phyloP scores from a whole-genome alignment of 1,284 basidiomycete genomes.

The Rhodotorula sp. region DNA sequence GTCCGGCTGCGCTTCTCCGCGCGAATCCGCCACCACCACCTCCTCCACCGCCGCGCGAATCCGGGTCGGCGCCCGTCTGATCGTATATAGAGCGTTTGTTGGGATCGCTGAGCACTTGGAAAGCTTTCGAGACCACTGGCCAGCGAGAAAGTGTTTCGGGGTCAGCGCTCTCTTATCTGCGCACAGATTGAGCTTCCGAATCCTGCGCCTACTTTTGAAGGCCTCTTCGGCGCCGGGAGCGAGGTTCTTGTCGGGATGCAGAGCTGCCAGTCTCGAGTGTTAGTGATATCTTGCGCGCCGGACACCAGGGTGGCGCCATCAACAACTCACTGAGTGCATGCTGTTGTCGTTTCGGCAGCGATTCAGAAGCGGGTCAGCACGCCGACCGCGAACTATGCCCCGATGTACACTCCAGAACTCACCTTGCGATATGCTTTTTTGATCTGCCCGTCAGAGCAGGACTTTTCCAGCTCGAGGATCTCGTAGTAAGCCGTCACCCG shows the following conservation, averaged over 20 bases:
- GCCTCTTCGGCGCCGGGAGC: slow-evolving; percentile 98
- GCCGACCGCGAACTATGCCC: not conserved
- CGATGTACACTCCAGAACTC: slow-evolving; percentile 35
- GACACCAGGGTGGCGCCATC: too few relatives aligned
- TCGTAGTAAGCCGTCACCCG: slow-evolving; percentile 91
- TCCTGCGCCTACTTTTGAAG: slow-evolving; percentile 79
- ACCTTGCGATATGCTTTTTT: slow-evolving; percentile 99
- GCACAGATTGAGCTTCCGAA: slow-evolving; percentile 5
- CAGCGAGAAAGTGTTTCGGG: not conserved
- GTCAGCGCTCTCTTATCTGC: not conserved
- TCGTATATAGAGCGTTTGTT: slow-evolving; percentile 91
- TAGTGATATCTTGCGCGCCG: not conserved
- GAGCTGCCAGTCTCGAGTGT: slow-evolving; percentile 11
- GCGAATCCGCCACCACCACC: slow-evolving; percentile 44
- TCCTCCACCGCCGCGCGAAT: slow-evolving; percentile 61
- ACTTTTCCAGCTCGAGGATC: slow-evolving; percentile 79
- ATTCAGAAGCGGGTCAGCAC: not conserved
- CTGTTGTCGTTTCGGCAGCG: not conserved
- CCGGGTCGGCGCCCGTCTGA: slow-evolving; percentile 78
- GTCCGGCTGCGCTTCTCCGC: not conserved
- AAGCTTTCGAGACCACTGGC: slow-evolving; percentile 84
- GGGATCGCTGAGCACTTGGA: slow-evolving; percentile 58
- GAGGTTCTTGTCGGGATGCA: slow-evolving; percentile 54
- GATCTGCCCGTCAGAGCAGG: slow-evolving; percentile 83
- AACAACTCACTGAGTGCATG: slow-evolving; percentile 1